Evolutionary conservation across 495 filamentous ascomycete species (phyloP).

Genomic region (Cenococcum geophilum): DNA sequence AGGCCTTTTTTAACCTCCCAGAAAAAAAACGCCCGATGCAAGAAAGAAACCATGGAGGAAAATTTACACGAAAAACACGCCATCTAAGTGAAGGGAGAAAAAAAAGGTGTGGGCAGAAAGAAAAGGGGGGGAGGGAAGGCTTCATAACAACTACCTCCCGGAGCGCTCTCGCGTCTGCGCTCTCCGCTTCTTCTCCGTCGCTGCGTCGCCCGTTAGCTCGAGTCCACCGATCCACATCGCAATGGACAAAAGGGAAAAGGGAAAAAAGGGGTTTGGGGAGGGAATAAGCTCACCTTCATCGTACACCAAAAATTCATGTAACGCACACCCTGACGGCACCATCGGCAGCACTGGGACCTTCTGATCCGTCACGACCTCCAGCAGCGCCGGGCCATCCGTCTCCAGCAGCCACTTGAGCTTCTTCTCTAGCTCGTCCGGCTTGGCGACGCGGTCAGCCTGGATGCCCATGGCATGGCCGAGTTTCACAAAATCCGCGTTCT

Average conservation of each 20-base stretch:
- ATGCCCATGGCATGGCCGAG: conserved; percentile 58
- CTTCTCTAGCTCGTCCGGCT: conserved; percentile 69
- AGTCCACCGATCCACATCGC: background rate
- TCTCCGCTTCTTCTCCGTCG: conserved; percentile 67
- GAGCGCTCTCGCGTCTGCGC: conserved; percentile 65
- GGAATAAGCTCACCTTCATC: conserved; percentile 66
- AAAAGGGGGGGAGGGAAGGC: background rate
- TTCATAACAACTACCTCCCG: conserved; percentile 33
- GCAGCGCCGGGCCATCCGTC: conserved; percentile 43
- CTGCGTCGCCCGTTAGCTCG: conserved; percentile 39
- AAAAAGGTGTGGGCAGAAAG: background rate
- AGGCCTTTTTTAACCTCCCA: too few relatives aligned
- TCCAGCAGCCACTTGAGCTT: conserved; percentile 86
- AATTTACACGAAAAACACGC: too few relatives aligned
- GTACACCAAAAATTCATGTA: conserved; percentile 92
- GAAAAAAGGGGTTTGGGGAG: too few relatives aligned
- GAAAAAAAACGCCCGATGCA: conserved; percentile 4
- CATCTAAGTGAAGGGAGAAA: background rate
- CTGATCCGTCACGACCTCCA: conserved; percentile 53
- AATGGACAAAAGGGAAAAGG: background rate
- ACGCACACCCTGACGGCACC: conserved; percentile 78
- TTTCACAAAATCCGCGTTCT: conserved; percentile 89
- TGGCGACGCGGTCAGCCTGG: conserved; percentile 56
- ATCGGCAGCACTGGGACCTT: conserved; percentile 98
- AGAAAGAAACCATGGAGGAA: background rate